These are phyloP conservation scores for Phytophthora pseudosyringae DNA, from an alignment of 352 stramenopile genomes.

Conservation along the genomic window DNA sequence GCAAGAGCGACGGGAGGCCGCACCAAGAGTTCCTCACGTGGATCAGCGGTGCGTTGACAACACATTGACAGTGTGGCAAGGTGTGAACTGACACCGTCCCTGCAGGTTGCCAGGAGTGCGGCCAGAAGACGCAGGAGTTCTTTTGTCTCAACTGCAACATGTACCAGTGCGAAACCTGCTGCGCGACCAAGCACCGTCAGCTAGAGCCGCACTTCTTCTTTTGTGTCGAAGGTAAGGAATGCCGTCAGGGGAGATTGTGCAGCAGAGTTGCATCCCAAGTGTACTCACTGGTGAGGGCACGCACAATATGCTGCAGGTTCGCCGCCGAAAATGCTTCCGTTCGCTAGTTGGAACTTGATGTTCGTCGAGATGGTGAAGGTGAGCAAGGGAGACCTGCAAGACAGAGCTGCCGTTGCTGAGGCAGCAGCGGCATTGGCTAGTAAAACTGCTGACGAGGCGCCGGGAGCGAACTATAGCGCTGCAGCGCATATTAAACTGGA, in stretches of 20 bases:
- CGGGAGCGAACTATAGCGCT: slow-evolving; percentile 14
- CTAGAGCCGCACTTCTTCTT: slow-evolving; percentile 57
- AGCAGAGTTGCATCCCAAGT: neutral
- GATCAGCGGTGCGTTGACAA: slow-evolving; percentile 47
- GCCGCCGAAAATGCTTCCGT: slow-evolving; percentile 47
- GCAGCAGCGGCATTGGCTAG: neutral
- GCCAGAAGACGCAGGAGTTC: slow-evolving; percentile 51
- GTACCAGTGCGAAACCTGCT: slow-evolving; percentile 72
- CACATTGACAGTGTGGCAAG: neutral
- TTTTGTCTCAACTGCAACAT: slow-evolving; percentile 59
- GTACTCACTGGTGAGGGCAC: neutral
- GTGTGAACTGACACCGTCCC: slow-evolving; percentile 6
- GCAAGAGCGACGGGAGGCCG: slow-evolving; percentile 50
- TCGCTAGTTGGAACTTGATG: slow-evolving; percentile 48
- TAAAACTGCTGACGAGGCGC: neutral
- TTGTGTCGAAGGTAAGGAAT: slow-evolving; percentile 54
- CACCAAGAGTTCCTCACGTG: slow-evolving; percentile 53
- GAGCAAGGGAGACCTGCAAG: slow-evolving; percentile 38
- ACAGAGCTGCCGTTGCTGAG: slow-evolving; percentile 15
- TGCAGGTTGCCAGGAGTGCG: slow-evolving; percentile 64
- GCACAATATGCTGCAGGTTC: slow-evolving; percentile 31
- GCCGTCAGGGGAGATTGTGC: neutral
- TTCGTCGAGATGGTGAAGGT: slow-evolving; percentile 59
- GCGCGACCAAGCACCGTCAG: slow-evolving; percentile 42
- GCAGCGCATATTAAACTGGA: slow-evolving; percentile 31